A percentile compares a stretch with the other conserved stretches of the same genome.
phyloP scores from a whole-genome alignment of 768 basidiomycete genomes.

The Sporobolomyces phaffii region DNA sequence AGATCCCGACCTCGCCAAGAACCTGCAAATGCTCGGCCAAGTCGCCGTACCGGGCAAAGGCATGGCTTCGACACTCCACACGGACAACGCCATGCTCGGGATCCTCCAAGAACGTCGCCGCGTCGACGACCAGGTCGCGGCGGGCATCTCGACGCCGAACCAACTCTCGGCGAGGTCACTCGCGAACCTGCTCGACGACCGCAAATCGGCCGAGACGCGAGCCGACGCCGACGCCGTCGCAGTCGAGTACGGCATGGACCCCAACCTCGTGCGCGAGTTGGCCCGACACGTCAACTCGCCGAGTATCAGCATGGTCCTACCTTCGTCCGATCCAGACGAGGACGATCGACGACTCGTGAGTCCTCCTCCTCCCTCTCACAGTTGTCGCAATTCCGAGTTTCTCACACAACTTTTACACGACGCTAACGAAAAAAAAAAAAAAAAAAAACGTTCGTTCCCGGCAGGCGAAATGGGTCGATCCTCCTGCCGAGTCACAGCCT shows the following conservation, averaged over 20 bases:
- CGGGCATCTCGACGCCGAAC: conserved; percentile 50
- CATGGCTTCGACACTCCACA: not conserved
- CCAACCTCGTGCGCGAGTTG: conserved; percentile 54
- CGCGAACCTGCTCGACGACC: conserved; percentile 58
- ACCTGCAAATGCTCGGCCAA: conserved; percentile 60
- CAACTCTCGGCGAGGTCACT: conserved; percentile 56
- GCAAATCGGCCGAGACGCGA: conserved; percentile 52
- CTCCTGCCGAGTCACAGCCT: not conserved
- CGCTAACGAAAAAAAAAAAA: too few relatives aligned
- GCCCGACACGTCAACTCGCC: conserved; percentile 60
- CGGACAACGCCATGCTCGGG: conserved; percentile 46
- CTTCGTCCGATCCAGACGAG: conserved; percentile 18
- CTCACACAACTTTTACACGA: not conserved
- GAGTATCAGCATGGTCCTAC: conserved; percentile 52
- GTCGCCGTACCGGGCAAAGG: conserved; percentile 56
- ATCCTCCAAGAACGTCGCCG: conserved; percentile 55
- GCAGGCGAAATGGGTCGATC: conserved; percentile 33
- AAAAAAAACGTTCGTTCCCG: not conserved
- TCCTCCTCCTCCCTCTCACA: not conserved
- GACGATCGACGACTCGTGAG: conserved; percentile 24
- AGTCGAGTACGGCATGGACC: conserved; percentile 56
- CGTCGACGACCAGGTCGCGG: conserved; percentile 18
- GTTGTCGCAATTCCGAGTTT: too few relatives aligned
- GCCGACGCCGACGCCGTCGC: conserved; percentile 55
- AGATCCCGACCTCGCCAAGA: conserved; percentile 66